Percentiles rank a stretch among this genome's conserved stretches.
Evolutionary conservation across 305 asterid species (phyloP).

Genomic region (Plantago coronopus): DNA sequence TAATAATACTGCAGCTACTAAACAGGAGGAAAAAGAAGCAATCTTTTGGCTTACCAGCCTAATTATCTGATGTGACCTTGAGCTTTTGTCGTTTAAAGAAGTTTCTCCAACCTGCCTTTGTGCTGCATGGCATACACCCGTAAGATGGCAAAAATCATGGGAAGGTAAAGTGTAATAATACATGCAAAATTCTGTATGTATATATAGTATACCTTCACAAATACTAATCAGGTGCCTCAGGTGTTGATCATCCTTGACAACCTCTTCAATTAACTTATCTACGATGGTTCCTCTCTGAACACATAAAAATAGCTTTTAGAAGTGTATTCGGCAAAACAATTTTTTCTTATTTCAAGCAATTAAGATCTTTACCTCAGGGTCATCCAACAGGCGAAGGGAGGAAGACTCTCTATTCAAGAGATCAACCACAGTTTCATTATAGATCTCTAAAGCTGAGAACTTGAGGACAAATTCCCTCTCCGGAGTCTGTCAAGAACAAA

Average conservation of each 20-base stretch:
- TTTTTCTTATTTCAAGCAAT: conserved; percentile 4
- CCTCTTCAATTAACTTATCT: conserved; percentile 79
- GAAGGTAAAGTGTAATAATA: conserved; percentile 4
- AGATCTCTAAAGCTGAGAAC: conserved; percentile 91
- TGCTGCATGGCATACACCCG: conserved; percentile 50
- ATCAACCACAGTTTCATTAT: conserved; percentile 91
- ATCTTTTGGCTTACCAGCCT: conserved; percentile 58
- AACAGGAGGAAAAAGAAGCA: background rate
- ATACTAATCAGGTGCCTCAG: conserved; percentile 63
- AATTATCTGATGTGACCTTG: conserved; percentile 96
- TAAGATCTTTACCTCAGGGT: conserved; percentile 64
- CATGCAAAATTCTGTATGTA: background rate
- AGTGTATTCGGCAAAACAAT: conserved; percentile 13
- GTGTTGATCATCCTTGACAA: conserved; percentile 65
- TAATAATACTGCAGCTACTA: too few species aligned
- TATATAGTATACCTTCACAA: conserved; percentile 99
- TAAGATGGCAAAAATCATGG: conserved; percentile 10
- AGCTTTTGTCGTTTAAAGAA: conserved; percentile 81
- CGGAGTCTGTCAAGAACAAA: conserved; percentile 46
- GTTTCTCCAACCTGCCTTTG: conserved; percentile 97
- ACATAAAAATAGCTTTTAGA: conserved; percentile 11
- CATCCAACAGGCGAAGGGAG: conserved; percentile 83
- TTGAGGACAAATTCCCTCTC: conserved; percentile 78
- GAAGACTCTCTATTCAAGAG: conserved; percentile 81
- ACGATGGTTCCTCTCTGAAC: conserved; percentile 88